These are phyloP conservation scores for Brassica balearica DNA, from an alignment of 441 rosid species.

Conservation along the genomic window DNA sequence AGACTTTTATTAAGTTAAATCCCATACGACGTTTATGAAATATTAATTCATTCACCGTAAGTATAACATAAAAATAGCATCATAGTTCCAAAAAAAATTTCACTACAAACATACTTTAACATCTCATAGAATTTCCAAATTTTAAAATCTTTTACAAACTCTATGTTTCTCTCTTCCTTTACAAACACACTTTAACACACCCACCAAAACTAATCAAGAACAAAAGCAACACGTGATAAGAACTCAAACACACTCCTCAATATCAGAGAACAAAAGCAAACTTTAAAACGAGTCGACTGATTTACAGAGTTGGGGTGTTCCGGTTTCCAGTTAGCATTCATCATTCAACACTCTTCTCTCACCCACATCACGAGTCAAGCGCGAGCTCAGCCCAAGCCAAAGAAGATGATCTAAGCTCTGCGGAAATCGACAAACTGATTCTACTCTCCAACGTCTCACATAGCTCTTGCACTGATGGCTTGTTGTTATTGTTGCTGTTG, in stretches of 20 bases:
- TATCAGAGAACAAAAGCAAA: slow-evolving; percentile 22
- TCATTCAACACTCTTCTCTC: slow-evolving; percentile 23
- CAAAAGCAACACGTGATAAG: slow-evolving; percentile 15
- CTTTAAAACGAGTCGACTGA: slow-evolving; percentile 34
- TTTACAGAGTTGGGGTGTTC: slow-evolving; percentile 36
- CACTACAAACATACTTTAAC: slow-evolving; percentile 1
- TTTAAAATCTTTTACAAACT: slow-evolving; percentile 26
- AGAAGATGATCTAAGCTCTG: slow-evolving; percentile 85
- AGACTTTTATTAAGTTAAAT: too few species aligned
- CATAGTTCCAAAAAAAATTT: background rate
- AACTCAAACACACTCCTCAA: slow-evolving; percentile 39
- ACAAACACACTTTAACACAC: slow-evolving; percentile 30
- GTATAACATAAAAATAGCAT: slow-evolving; percentile 18
- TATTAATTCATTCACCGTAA: background rate
- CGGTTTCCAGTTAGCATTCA: slow-evolving; percentile 37
- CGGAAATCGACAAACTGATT: slow-evolving; percentile 75
- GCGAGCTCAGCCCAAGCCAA: slow-evolving; percentile 99
- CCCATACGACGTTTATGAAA: background rate
- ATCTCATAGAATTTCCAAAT: slow-evolving; percentile 21
- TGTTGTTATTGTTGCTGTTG: slow-evolving; percentile 44
- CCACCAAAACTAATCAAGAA: slow-evolving; percentile 29
- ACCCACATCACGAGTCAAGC: slow-evolving; percentile 62
- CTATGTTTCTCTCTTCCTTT: slow-evolving; percentile 38
- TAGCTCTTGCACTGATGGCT: slow-evolving; percentile 76
- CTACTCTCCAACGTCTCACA: slow-evolving; percentile 65